phyloP scores from a whole-genome alignment of 1,139 yeast genomes.

The Meyerozyma guilliermondii region DNA sequence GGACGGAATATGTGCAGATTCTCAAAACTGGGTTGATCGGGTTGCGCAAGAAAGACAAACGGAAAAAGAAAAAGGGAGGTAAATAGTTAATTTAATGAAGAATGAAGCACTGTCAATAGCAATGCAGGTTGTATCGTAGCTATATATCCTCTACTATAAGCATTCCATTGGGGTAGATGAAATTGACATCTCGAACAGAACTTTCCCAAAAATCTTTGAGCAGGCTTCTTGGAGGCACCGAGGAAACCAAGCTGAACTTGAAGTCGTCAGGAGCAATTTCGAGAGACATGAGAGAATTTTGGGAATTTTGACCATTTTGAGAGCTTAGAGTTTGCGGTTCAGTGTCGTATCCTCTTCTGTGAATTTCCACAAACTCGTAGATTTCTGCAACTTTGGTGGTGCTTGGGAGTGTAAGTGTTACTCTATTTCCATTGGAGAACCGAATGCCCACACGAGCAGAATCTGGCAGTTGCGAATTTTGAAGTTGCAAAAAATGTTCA shows the following conservation, averaged over 20 bases:
- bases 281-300: slow-evolving; percentile 18
- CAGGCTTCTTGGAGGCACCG: slow-evolving; percentile 34
- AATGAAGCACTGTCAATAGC: neutral
- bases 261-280: slow-evolving; percentile 21
- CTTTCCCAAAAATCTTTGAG: slow-evolving; percentile 21
- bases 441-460: slow-evolving; percentile 57
- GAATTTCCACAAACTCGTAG: slow-evolving; percentile 52
- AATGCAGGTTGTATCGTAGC: neutral
- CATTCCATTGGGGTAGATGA: slow-evolving; percentile 40
- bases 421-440: slow-evolving; percentile 45
- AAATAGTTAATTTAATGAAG: slow-evolving; percentile 8
- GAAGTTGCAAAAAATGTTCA: slow-evolving; percentile 38
- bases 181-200: slow-evolving; percentile 24
- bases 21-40: slow-evolving; percentile 61
- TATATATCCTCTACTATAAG: slow-evolving; percentile 30
- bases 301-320: slow-evolving; percentile 9
- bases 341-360: slow-evolving; percentile 27
- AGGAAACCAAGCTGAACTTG: slow-evolving; percentile 30
- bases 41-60: slow-evolving; percentile 59
- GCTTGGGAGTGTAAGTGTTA: slow-evolving; percentile 45
- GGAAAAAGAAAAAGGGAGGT: slow-evolving; percentile 42
- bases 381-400: slow-evolving; percentile 46
- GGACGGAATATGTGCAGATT: slow-evolving; percentile 62
- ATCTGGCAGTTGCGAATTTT: slow-evolving; percentile 24
- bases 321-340: slow-evolving; percentile 39